These are phyloP conservation scores for Emmonsia crescens DNA, from an alignment of 2,329 filamentous ascomycete genomes.

Conservation along the genomic window DNA sequence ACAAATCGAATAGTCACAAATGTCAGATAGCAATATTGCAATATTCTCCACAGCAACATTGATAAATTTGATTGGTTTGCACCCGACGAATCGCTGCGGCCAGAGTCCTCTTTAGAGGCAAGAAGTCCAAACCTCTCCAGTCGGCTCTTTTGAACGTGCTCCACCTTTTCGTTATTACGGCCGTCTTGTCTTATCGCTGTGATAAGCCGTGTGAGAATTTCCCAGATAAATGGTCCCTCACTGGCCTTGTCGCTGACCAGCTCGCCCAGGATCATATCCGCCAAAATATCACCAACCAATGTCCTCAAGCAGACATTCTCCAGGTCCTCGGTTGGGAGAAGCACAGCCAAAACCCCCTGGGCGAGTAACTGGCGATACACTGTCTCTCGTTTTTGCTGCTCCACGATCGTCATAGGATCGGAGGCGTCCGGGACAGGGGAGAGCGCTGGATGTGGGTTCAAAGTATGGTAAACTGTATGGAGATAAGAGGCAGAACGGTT, in stretches of 20 bases:
- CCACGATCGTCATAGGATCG: constrained; percentile 40
- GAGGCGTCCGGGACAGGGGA: constrained; percentile 58
- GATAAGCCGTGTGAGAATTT: constrained; percentile 63
- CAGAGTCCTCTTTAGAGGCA: constrained; percentile 24
- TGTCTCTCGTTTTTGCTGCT: constrained; percentile 66
- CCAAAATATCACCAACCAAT: constrained; percentile 76
- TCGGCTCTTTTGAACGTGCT: constrained; percentile 28
- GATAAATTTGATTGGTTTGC: constrained; percentile 25
- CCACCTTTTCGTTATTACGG: constrained; percentile 22
- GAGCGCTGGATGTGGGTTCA: constrained; percentile 70
- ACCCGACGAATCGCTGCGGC: constrained; percentile 17
- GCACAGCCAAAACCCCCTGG: constrained; percentile 65
- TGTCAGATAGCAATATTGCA: constrained; percentile 41
- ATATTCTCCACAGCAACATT: constrained; percentile 40
- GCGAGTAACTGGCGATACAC: constrained; percentile 83
- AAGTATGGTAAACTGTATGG: constrained; percentile 67
- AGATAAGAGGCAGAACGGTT: constrained; percentile 51
- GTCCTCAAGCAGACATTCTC: constrained; percentile 76
- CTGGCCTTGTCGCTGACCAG: constrained; percentile 68
- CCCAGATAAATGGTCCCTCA: constrained; percentile 83
- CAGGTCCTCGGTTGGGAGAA: constrained; percentile 86
- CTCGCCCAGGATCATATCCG: constrained; percentile 80
- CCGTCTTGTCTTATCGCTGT: constrained; percentile 30
- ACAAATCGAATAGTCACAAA: constrained; percentile 57
- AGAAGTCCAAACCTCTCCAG: constrained; percentile 50